phyloP scores from a whole-genome alignment of 176 grass and related monocot species.

The Ananas comosus region DNA sequence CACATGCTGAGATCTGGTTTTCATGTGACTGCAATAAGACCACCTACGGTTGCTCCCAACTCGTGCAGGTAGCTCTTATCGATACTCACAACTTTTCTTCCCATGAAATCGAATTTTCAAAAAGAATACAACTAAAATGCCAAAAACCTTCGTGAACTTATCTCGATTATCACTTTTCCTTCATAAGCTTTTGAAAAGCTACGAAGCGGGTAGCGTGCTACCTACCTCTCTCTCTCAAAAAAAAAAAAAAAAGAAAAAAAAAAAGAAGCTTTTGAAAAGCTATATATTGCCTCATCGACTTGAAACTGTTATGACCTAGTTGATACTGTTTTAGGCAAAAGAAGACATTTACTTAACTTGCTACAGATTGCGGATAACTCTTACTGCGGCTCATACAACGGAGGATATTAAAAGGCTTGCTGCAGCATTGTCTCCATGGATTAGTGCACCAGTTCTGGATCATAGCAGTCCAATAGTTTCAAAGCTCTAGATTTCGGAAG shows the following conservation, averaged over 20 bases:
- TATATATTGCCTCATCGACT: no score
- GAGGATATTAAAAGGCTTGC: slow-evolving; percentile 73
- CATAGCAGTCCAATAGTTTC: slow-evolving; percentile 11
- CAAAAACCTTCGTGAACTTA: no score
- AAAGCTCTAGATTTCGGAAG: slow-evolving; percentile 34
- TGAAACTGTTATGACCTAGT: no score
- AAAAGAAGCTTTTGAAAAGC: no score
- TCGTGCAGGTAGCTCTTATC: slow-evolving; percentile 51
- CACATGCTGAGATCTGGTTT: slow-evolving; percentile 85
- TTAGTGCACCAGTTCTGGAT: slow-evolving; percentile 23
- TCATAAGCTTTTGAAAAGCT: no score
- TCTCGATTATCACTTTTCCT: no score
- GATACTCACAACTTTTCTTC: neutral
- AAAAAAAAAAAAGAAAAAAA: no score
- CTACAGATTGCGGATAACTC: slow-evolving; percentile 65
- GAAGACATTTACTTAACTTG: neutral
- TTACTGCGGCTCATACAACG: slow-evolving; percentile 60
- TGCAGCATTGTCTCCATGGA: slow-evolving; percentile 41
- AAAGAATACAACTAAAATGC: no score
- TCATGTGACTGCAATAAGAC: slow-evolving; percentile 84
- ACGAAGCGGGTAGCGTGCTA: no score
- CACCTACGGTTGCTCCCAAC: slow-evolving; percentile 78
- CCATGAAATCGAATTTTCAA: neutral
- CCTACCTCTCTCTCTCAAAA: no score
- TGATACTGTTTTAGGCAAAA: neutral